Evolutionary conservation across 331 rosid genomes (phyloP), one percentile per base, ranked within the genome.

Genomic region (Acacia pycnantha): DNA sequence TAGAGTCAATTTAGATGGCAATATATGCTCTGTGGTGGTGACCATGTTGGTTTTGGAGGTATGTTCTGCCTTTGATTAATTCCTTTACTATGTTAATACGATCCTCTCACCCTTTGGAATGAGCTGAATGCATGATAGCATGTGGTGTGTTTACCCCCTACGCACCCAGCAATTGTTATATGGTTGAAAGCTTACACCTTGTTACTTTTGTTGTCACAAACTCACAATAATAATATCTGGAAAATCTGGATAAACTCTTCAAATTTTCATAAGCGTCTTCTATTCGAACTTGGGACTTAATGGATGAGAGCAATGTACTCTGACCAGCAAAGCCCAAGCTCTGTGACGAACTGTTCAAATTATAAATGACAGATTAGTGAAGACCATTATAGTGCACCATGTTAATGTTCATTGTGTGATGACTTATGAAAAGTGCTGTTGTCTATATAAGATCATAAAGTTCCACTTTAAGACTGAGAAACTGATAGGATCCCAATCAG

Each of bases 1-100:
- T 84, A 86, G 82, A 86, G 98, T 93, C 70, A 90, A 89, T 44
- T 79, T 93, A 43, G 93, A 91, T 62, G 93, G 94, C 41, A 88
- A 81, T 82, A 86, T 91, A 82, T 91, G 93, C 73, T 82, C 97
- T 13, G 95, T 89, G 80, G 89, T 93, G 89, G 97, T 93, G 51
- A 91, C 97, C 79, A 89, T 94, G 68, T 84, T 91, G 89, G 97
- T 93, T 84, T 91, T 93, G 79, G 98, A 93, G 97, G 98, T 93
- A 88, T 58, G 26, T 67, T 61, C 58, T 54, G 70, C 40, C 74
- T 70, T 73, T 77, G 19, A 29, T 19, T 41, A 50, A 77, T 78
- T 62, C 11, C 27, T 41, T 79, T 35, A 43, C 58, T 67, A 21
- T 44, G 41, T n/a, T 21, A 58, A 71, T 70, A 26, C 50, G 19